Percentiles rank a stretch among this genome's conserved stretches.
Conservation (phyloP, 1,284 basidiomycete genomes). For the Rhodotorula sp. region DNA sequence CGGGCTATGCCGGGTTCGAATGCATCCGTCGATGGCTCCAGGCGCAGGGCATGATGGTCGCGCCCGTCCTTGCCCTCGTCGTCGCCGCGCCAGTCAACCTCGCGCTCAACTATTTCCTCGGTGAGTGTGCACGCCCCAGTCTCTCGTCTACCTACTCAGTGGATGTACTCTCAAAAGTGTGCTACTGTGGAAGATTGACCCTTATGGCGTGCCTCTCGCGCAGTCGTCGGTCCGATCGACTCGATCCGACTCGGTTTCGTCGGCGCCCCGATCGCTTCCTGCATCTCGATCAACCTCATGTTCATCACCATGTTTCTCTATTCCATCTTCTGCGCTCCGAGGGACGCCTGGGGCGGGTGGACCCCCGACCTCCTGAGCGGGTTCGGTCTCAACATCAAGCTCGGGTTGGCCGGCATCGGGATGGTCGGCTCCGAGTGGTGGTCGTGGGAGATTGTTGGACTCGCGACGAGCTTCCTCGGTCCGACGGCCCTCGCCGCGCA, state of each 20-base stretch:
- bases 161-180: too few species aligned
- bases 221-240: slow-evolving; percentile 53
- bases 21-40: slow-evolving; percentile 75
- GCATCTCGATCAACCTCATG: slow-evolving; percentile 83
- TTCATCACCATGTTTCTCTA: slow-evolving; percentile 66
- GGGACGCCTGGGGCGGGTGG: slow-evolving; percentile 81
- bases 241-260: slow-evolving; percentile 77
- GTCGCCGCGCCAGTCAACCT: slow-evolving; percentile 84
- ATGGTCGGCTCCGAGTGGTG: slow-evolving; percentile 79
- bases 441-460: slow-evolving; percentile 74
- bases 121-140: too few species aligned
- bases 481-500: slow-evolving; percentile 57
- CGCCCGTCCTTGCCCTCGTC: slow-evolving; percentile 82
- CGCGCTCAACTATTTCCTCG: slow-evolving; percentile 74
- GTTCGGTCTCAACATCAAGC: slow-evolving; percentile 67
- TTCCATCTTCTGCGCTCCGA: slow-evolving; percentile 69
- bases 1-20: slow-evolving; percentile 67
- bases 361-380: slow-evolving; percentile 65
- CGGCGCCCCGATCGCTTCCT: slow-evolving; percentile 87
- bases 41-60: slow-evolving; percentile 79
- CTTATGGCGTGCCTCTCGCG: too few species aligned
- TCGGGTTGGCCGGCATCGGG: slow-evolving; percentile 69
- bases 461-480: slow-evolving; percentile 52
- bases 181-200: too few species aligned
- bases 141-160: too few species aligned